These are phyloP conservation scores for Alternaria hordeiaustralica DNA, from an alignment of 2,329 filamentous ascomycete species.

Conservation along the genomic window DNA sequence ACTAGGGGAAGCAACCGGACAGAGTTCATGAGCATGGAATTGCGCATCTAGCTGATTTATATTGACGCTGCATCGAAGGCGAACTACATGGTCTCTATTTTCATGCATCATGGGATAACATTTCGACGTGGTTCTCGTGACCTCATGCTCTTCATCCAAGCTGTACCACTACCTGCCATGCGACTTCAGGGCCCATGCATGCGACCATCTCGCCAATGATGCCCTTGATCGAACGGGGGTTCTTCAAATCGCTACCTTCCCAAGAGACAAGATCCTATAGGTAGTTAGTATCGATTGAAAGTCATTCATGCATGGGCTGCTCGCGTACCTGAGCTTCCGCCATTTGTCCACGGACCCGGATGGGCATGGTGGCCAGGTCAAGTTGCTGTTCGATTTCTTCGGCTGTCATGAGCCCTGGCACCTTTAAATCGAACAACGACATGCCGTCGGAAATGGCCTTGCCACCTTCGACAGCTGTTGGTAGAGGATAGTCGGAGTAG, in stretches of 20 bases:
- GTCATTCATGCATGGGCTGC: neutral
- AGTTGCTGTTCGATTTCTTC: slow-evolving; percentile 59
- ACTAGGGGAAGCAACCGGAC: neutral
- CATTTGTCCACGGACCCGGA: slow-evolving; percentile 54
- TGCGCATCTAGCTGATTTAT: neutral
- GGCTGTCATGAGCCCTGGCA: slow-evolving; percentile 70
- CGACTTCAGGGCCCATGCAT: slow-evolving; percentile 67
- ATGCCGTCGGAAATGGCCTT: slow-evolving; percentile 45
- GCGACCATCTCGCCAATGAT: slow-evolving; percentile 72
- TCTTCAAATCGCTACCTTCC: slow-evolving; percentile 60
- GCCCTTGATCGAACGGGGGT: slow-evolving; percentile 63
- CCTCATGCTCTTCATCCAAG: slow-evolving; percentile 46
- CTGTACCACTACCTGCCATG: slow-evolving; percentile 65
- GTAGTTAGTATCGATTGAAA: slow-evolving; percentile 28
- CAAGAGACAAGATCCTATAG: slow-evolving; percentile 65
- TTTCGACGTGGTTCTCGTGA: neutral
- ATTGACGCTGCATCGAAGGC: neutral
- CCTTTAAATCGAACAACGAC: slow-evolving; percentile 65
- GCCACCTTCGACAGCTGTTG: slow-evolving; percentile 38
- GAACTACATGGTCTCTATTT: neutral
- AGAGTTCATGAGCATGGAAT: neutral
- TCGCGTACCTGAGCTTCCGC: slow-evolving; percentile 44
- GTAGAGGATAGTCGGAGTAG: slow-evolving; percentile 33
- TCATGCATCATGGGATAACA: neutral
- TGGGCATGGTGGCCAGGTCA: slow-evolving; percentile 65